A percentile compares a stretch with the other conserved stretches of the same genome.
Evolutionary conservation across 2,329 filamentous ascomycete species (phyloP).

Genomic region (Aspergillus thermomutatus): DNA sequence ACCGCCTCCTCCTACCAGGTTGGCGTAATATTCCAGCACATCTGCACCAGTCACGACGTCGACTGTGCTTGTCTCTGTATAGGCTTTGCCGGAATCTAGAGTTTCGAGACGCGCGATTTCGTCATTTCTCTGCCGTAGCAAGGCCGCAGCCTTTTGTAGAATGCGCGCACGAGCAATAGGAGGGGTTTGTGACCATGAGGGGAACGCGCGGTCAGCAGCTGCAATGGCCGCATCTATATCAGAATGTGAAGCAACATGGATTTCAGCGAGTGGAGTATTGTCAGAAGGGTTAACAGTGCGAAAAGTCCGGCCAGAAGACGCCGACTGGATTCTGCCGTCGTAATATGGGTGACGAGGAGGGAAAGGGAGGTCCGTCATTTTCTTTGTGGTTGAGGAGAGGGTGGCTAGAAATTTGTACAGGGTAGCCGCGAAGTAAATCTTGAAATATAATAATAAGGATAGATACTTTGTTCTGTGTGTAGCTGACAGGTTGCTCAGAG

Average conservation of each 20-base stretch:
- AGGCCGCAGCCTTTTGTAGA: slow-evolving; percentile 69
- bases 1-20: slow-evolving; percentile 71
- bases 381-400: slow-evolving; percentile 3
- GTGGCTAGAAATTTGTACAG: slow-evolving; percentile 24
- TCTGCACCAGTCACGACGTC: slow-evolving; percentile 81
- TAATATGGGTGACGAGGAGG: slow-evolving; percentile 67
- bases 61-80: slow-evolving; percentile 77
- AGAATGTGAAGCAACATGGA: slow-evolving; percentile 64
- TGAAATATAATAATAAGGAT: not conserved
- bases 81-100: slow-evolving; percentile 81
- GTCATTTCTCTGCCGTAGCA: slow-evolving; percentile 75
- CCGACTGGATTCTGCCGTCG: slow-evolving; percentile 64
- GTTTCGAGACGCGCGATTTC: slow-evolving; percentile 77
- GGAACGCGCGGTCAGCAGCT: slow-evolving; percentile 69
- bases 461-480: not conserved
- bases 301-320: slow-evolving; percentile 62
- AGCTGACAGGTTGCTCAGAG: not conserved
- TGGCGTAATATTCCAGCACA: slow-evolving; percentile 82
- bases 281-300: slow-evolving; percentile 72
- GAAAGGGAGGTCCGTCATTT: slow-evolving; percentile 38
- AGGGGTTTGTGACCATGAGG: slow-evolving; percentile 71
- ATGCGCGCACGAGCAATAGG: slow-evolving; percentile 72
- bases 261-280: slow-evolving; percentile 63
- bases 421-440: not conserved
- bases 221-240: slow-evolving; percentile 70